phyloP scores from a whole-genome alignment of 768 basidiomycete species.

The Leccinum truebloodii region DNA sequence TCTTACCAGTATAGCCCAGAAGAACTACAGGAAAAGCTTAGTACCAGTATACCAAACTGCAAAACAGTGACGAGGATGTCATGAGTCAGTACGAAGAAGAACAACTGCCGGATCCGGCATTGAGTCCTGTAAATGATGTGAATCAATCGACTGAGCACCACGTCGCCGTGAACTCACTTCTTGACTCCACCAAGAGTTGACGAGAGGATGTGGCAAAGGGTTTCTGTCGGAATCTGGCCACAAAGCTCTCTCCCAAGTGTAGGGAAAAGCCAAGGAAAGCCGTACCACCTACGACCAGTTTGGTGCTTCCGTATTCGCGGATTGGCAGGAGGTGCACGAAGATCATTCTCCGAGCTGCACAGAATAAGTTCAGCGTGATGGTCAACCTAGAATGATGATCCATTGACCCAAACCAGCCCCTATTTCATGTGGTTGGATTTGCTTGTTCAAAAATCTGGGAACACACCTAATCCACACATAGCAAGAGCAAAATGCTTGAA shows the following conservation, averaged over 20 bases:
- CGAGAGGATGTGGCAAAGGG: constrained; percentile 13
- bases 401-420: constrained; percentile 11
- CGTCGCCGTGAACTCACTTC: constrained; percentile 1
- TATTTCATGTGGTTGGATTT: background rate
- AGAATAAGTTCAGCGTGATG: background rate
- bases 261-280: background rate
- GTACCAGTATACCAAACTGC: constrained; percentile 6
- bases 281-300: background rate
- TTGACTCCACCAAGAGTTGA: constrained; percentile 8
- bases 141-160: background rate
- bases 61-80: constrained; percentile 16
- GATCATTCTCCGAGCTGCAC: background rate
- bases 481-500: background rate
- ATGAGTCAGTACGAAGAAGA: constrained; percentile 14
- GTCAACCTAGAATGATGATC: background rate
- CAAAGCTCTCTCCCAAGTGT: constrained; percentile 11
- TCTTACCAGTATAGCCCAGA: constrained; percentile 12
- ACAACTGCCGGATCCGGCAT: constrained; percentile 7
- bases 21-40: background rate
- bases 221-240: constrained; percentile 6
- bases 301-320: background rate
- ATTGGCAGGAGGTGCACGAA: background rate
- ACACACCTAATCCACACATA: constrained; percentile 6
- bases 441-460: background rate
- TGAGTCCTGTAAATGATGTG: constrained; percentile 2